phyloP scores from a whole-genome alignment of 768 basidiomycete species.

The Hygrophorus russula region DNA sequence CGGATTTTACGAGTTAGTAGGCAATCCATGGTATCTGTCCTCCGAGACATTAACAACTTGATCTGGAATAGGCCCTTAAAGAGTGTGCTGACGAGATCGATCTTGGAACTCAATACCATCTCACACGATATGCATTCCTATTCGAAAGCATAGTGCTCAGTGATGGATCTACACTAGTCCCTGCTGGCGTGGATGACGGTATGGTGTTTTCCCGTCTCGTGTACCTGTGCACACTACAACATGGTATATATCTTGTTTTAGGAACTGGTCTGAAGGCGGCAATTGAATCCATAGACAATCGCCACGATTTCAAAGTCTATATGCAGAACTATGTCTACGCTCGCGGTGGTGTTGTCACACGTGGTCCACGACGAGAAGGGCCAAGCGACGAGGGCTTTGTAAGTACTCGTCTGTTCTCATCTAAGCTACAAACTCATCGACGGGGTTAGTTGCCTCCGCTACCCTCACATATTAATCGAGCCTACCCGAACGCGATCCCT shows the following conservation, averaged over 20 bases:
- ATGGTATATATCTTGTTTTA: conserved; percentile 5
- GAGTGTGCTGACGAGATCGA: conserved; percentile 96
- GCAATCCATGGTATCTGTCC: background rate
- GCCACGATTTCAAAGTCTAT: conserved; percentile 88
- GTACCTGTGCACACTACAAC: background rate
- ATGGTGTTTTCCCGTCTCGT: conserved; percentile 8
- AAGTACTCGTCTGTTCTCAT: conserved; percentile 23
- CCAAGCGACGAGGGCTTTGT: conserved; percentile 92
- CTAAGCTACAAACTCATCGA: background rate
- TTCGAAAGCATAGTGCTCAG: conserved; percentile 85
- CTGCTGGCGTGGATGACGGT: conserved; percentile 65
- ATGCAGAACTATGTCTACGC: conserved; percentile 98
- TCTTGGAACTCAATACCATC: conserved; percentile 94
- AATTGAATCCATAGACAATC: conserved; percentile 88
- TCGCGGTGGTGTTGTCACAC: conserved; percentile 33
- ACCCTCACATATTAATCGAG: conserved; percentile 25
- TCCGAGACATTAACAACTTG: conserved; percentile 3
- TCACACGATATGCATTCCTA: conserved; percentile 88
- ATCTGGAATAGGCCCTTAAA: conserved; percentile 59
- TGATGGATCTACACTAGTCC: conserved; percentile 76
- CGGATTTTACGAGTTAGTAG: conserved; percentile 77
- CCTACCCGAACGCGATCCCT: conserved; percentile 13
- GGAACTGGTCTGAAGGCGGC: conserved; percentile 75
- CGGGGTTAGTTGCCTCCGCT: conserved; percentile 50
- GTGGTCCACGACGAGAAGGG: conserved; percentile 82